Evolutionary conservation across 495 filamentous ascomycete species (phyloP), one percentile per base, ranked within the genome.

Genomic region (Lineolata rhizophorae): DNA sequence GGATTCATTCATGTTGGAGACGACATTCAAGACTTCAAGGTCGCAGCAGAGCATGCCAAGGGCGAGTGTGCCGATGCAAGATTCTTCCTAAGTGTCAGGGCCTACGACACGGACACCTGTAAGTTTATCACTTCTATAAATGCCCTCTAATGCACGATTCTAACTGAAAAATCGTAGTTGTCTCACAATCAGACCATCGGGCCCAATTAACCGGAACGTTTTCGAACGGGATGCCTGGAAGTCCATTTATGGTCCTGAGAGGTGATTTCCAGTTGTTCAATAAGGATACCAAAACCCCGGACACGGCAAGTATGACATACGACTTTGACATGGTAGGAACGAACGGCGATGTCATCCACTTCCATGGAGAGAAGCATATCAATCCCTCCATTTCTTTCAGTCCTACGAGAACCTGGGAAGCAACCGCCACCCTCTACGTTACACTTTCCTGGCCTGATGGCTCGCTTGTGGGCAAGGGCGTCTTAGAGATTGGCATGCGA

Each of bases 181-280:
- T 66, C n/a, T n/a, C n/a, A n/a, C n/a, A n/a, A n/a, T n/a, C n/a
- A n/a, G n/a, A n/a, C n/a, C 62, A 72, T 41, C 49, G 47, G 5
- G 64, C 60, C 25, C 58, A 67, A 51, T 44, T 65, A 13, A 72
- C 67, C 5, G 72, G 72, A 10, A 70, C 70, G 2, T 72, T 77
- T 33, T 61, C 62, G 14, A 73, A 65, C 36, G 54, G 60, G 9
- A 54, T 77, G 10, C 53, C 52, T 4, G 58, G 60, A 2, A 60
- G 59, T 31, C 64, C 72, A 0, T 67, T 76, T 43, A 64, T 67
- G 61, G 54, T 76, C 34, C 57, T 62, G 38, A 47, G 61, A 18
- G 67, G 65, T 20, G 50, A 60, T 31, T 67, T 72, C 40, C 64
- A 65, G 30, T 50, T 74, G 22, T 72, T 74, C 46, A 54, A 55